Evolutionary conservation across 345 rosid genomes (phyloP), one percentile per base, ranked within the genome.

Genomic region (Punica granatum): DNA sequence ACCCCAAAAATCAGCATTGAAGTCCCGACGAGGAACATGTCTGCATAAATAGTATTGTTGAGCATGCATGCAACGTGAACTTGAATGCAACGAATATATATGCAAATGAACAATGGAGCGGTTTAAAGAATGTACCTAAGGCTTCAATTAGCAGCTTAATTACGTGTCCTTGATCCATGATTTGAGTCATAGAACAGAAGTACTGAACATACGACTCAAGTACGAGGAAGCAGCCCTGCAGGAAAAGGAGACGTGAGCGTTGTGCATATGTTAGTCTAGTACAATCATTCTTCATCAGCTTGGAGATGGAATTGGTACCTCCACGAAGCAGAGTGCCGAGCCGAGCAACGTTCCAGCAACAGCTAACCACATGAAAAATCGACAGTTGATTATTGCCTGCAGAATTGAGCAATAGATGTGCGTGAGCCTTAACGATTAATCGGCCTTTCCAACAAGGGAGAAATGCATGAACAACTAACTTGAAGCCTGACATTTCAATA

Each of bases 281-380:
- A 31, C 18, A 26, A n/a, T 23, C 11, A 25, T 3, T 23, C 15
- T 36, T 6, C 8, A 23, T 13, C 23, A 23, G 54, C 35, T 6
- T 18, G 37, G 36, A 25, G 14, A 37, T 0, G 41, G 25, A 8
- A 21, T 36, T 8, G 18, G 44, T 78, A 86, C 96, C 96, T 89
- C 96, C 31, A 77, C 37, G 76, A 85, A 88, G 68, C 97, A 90
- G 67, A 88, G 63, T 26, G 84, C 64, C 8, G 95, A 88, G 23
- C 92, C 88, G 25, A 90, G 68, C 74, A 86, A 76, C 30, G 92
- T 79, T 73, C 95, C 97, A n/a, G 69, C 86, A 16, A 84, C 88
- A 5, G 87, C 95, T 16, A 88, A 75, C 31, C 84, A 30, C 25
- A 90, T 85, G 67, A 86, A 88, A 78, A 90, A 86, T 70, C 92